Evolutionary conservation across 1,284 basidiomycete species (phyloP).

Genomic region (Tausonia pullulans): DNA sequence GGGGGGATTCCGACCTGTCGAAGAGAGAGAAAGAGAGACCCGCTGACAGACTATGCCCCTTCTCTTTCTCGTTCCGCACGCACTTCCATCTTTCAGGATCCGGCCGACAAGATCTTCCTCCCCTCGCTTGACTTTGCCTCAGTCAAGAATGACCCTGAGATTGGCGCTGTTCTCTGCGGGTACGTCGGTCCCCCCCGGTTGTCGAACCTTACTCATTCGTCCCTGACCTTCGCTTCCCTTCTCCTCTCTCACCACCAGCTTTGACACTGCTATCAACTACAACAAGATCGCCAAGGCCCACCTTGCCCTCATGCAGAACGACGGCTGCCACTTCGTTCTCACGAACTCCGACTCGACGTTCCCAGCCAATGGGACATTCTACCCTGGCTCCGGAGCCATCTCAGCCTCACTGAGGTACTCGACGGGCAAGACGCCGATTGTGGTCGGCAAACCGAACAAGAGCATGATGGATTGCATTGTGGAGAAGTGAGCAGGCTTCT

Average conservation of each 20-base stretch:
- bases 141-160: constrained; percentile 57
- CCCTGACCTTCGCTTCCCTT: neutral
- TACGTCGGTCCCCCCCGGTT: too few species aligned
- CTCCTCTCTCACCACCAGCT: constrained; percentile 9
- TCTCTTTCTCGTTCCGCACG: neutral
- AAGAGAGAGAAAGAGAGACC: too few species aligned
- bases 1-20: too few species aligned
- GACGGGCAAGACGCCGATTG: constrained; percentile 37
- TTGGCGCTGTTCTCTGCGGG: constrained; percentile 74
- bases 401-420: constrained; percentile 71
- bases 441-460: constrained; percentile 66
- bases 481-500: constrained; percentile 55
- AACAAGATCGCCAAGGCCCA: constrained; percentile 88
- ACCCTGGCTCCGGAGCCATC: constrained; percentile 74
- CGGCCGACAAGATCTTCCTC: constrained; percentile 64
- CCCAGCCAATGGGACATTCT: constrained; percentile 63
- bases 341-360: constrained; percentile 91
- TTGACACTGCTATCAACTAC: constrained; percentile 54
- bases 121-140: constrained; percentile 59
- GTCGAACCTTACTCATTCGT: neutral
- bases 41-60: neutral
- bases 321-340: constrained; percentile 76
- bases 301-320: constrained; percentile 59
- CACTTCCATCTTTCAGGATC: constrained; percentile 47
- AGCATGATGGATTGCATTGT: constrained; percentile 93